Conservation (phyloP, 2,329 filamentous ascomycete genomes). For the Aspergillus phoenicis region DNA sequence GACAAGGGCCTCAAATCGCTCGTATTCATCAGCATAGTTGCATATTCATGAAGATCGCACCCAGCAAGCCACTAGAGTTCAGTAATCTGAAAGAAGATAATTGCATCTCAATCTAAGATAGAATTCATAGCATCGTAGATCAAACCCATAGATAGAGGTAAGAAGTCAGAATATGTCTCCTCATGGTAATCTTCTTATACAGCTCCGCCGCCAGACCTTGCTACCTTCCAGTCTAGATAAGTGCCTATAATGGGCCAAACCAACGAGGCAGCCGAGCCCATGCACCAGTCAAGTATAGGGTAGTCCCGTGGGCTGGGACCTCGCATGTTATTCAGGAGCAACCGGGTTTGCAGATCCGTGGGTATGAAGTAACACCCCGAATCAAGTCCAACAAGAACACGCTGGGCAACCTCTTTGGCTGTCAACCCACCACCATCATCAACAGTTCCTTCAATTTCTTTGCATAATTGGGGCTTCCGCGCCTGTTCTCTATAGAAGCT, state of each 20-base stretch:
- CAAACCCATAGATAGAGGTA: too few relatives aligned
- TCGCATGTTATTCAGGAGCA: conserved; percentile 16
- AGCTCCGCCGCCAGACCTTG: not conserved
- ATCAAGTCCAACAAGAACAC: conserved; percentile 5
- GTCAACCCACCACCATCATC: not conserved
- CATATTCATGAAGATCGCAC: too few relatives aligned
- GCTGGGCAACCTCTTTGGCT: conserved; percentile 1
- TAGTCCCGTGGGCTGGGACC: conserved; percentile 14
- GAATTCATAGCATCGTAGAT: too few relatives aligned
- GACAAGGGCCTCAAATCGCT: too few relatives aligned
- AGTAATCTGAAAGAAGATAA: too few relatives aligned
- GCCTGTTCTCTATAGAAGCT: conserved; percentile 9
- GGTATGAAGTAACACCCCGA: conserved; percentile 5
- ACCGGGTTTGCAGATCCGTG: conserved; percentile 1
- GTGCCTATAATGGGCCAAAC: conserved; percentile 4
- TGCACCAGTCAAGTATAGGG: not conserved
- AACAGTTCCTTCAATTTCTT: conserved; percentile 11
- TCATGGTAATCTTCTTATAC: too few relatives aligned
- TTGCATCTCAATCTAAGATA: too few relatives aligned
- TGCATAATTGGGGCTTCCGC: conserved; percentile 11
- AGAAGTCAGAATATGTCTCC: too few relatives aligned
- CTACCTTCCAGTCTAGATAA: not conserved
- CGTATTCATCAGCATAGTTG: too few relatives aligned
- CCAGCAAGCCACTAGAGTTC: too few relatives aligned
- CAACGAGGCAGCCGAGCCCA: not conserved